Conservation (phyloP, 352 stramenopile species). For the Globisporangium recalcitrans region DNA sequence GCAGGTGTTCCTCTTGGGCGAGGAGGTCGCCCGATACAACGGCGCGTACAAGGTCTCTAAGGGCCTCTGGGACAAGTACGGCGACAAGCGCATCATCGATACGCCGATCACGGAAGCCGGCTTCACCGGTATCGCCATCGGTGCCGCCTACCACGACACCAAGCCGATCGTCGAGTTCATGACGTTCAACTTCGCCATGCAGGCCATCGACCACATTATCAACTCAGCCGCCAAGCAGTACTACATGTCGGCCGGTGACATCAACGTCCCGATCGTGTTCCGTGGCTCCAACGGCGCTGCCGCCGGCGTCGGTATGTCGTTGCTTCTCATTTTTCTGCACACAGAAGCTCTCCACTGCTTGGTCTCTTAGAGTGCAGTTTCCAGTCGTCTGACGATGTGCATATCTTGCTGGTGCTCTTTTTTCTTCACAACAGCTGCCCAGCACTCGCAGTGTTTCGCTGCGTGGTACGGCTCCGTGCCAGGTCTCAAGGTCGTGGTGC, state of each 20-base stretch:
- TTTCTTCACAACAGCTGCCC: slow-evolving; percentile 60
- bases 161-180: slow-evolving; percentile 99
- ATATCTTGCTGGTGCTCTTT: not conserved
- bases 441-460: slow-evolving; percentile 99
- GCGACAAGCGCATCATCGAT: slow-evolving; percentile 98
- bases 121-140: slow-evolving; percentile 92
- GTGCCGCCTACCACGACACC: slow-evolving; percentile 95
- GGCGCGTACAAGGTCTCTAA: slow-evolving; percentile 99
- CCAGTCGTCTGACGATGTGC: slow-evolving; percentile 1
- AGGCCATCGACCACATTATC: slow-evolving; percentile 99
- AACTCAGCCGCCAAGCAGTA: slow-evolving; percentile 99
- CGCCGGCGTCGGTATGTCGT: slow-evolving; percentile 89
- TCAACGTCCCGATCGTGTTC: slow-evolving; percentile 99
- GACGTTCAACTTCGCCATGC: slow-evolving; percentile 99
- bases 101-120: slow-evolving; percentile 99
- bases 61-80: slow-evolving; percentile 98
- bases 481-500: slow-evolving; percentile 97
- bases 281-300: slow-evolving; percentile 97
- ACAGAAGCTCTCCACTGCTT: not conserved
- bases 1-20: slow-evolving; percentile 92
- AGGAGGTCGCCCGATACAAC: slow-evolving; percentile 99
- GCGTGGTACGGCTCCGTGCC: slow-evolving; percentile 97
- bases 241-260: slow-evolving; percentile 99
- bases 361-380: not conserved
- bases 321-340: not conserved